phyloP scores from a whole-genome alignment of 2,329 filamentous ascomycete genomes.

The Bisporella sp. region DNA sequence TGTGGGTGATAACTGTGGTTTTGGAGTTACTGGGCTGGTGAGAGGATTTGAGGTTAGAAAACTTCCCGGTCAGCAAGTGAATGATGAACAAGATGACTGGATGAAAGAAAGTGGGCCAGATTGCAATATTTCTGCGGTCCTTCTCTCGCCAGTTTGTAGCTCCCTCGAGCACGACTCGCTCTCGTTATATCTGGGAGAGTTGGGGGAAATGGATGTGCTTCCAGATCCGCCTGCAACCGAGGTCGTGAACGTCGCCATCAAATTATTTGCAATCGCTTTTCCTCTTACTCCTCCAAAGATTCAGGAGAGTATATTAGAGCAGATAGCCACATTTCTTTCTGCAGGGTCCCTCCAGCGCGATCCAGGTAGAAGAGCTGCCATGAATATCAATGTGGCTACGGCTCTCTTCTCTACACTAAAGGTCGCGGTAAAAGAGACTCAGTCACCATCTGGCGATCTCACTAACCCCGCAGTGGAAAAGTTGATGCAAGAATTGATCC shows the following conservation, averaged over 20 bases:
- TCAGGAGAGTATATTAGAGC: conserved; percentile 92
- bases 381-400: conserved; percentile 82
- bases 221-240: conserved; percentile 85
- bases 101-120: conserved; percentile 51
- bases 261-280: conserved; percentile 85
- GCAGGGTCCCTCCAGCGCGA: conserved; percentile 76
- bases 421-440: conserved; percentile 75
- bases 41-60: conserved; percentile 66
- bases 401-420: conserved; percentile 76
- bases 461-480: conserved; percentile 72
- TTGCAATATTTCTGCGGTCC: conserved; percentile 52
- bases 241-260: conserved; percentile 89
- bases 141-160: conserved; percentile 68
- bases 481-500: conserved; percentile 67
- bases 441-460: conserved; percentile 65
- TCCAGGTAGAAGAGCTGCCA: conserved; percentile 79
- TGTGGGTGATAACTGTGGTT: conserved; percentile 86
- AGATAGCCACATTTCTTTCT: conserved; percentile 83
- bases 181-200: conserved; percentile 59
- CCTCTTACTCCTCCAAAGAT: conserved; percentile 85
- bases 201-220: conserved; percentile 34
- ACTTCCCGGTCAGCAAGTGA: conserved; percentile 62
- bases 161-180: conserved; percentile 88
- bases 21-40: conserved; percentile 83
- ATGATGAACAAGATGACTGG: conserved; percentile 42